Evolutionary conservation across 2,329 filamentous ascomycete genomes (phyloP).

Genomic region (Nemania sp.): DNA sequence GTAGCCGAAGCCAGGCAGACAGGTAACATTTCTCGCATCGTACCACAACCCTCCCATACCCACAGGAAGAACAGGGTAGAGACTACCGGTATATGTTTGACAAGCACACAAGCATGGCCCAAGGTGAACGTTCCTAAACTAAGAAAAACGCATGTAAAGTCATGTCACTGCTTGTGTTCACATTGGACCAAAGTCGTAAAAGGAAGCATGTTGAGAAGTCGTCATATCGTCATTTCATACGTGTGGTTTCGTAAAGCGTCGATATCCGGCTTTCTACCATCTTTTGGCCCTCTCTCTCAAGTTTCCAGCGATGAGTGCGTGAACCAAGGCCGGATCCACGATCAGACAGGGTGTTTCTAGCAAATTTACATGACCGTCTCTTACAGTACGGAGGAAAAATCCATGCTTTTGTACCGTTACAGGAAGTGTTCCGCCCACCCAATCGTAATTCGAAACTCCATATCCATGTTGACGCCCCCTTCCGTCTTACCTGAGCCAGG

Average conservation of each 20-base stretch:
- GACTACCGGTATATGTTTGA: too few relatives aligned
- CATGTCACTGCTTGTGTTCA: not conserved
- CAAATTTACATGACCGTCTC: too few relatives aligned
- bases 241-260: constrained; percentile 37
- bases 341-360: constrained; percentile 18
- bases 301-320: constrained; percentile 7
- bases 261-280: constrained; percentile 22
- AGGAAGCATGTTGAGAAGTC: too few relatives aligned
- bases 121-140: too few relatives aligned
- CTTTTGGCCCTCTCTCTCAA: constrained; percentile 11
- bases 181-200: not conserved
- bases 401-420: constrained; percentile 14
- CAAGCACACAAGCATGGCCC: too few relatives aligned
- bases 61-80: too few relatives aligned
- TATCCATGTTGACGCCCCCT: constrained; percentile 19
- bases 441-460: too few relatives aligned
- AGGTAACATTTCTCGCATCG: too few relatives aligned
- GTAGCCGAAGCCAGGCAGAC: too few relatives aligned
- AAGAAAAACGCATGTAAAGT: too few relatives aligned
- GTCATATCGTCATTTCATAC: constrained; percentile 41
- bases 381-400: constrained; percentile 21
- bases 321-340: constrained; percentile 1
- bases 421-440: constrained; percentile 5
- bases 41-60: too few relatives aligned
- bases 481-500: constrained; percentile 7